Evolutionary conservation across 1,284 basidiomycete genomes (phyloP).

Genomic region (Leccinum pseudoinsigne): DNA sequence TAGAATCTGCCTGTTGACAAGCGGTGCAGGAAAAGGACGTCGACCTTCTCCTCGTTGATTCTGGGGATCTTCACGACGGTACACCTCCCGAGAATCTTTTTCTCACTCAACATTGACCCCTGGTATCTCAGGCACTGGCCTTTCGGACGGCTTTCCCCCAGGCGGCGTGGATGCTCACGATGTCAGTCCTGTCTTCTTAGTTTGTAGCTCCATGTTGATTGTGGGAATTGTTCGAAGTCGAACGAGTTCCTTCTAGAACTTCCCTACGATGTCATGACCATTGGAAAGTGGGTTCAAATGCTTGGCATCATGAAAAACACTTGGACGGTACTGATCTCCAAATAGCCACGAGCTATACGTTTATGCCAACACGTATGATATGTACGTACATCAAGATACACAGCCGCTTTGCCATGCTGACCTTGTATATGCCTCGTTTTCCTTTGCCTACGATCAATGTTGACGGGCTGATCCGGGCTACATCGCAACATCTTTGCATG

Average conservation of each 20-base stretch:
- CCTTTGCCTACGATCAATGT: background rate
- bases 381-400: constrained; percentile 43
- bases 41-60: constrained; percentile 70
- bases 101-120: background rate
- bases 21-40: constrained; percentile 56
- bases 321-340: constrained; percentile 12
- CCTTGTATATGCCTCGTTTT: background rate
- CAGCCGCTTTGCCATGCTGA: constrained; percentile 12
- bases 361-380: constrained; percentile 75
- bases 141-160: constrained; percentile 70
- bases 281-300: constrained; percentile 65
- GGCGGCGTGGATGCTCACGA: constrained; percentile 75
- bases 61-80: constrained; percentile 83
- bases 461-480: background rate
- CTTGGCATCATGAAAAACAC: background rate
- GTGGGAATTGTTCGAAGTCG: constrained; percentile 38
- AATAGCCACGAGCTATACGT: constrained; percentile 81
- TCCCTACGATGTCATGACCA: constrained; percentile 81
- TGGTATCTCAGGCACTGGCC: constrained; percentile 53
- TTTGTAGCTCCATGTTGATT: background rate
- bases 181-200: constrained; percentile 34
- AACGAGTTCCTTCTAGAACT: constrained; percentile 74
- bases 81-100: constrained; percentile 3
- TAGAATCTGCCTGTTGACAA: constrained; percentile 1
- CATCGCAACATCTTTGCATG: background rate